phyloP scores from a whole-genome alignment of 2,329 filamentous ascomycete genomes.

The Sphaceloma murrayae region DNA sequence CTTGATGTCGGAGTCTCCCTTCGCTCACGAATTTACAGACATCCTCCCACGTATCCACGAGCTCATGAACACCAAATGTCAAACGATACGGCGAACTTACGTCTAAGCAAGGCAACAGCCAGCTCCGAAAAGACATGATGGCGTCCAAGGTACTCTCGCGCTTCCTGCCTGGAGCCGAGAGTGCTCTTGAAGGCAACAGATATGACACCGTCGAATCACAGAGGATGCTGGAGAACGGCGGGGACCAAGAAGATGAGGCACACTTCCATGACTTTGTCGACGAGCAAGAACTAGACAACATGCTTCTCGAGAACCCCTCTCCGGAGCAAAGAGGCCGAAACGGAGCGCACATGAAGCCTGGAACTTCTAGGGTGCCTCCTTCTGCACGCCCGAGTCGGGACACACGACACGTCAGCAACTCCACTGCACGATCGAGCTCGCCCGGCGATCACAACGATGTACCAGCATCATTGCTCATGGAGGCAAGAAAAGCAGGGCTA shows the following conservation, averaged over 20 bases:
- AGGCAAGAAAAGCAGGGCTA: slow-evolving; percentile 1
- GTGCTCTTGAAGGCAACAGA: slow-evolving; percentile 37
- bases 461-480: slow-evolving; percentile 13
- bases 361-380: neutral
- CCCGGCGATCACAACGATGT: slow-evolving; percentile 10
- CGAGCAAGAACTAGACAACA: slow-evolving; percentile 48
- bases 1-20: neutral
- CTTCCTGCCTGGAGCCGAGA: slow-evolving; percentile 35
- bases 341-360: slow-evolving; percentile 17
- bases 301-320: slow-evolving; percentile 41
- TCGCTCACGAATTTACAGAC: too few species aligned
- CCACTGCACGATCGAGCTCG: slow-evolving; percentile 17
- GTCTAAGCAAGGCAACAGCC: slow-evolving; percentile 4
- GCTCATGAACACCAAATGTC: too few species aligned
- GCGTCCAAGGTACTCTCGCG: slow-evolving; percentile 46
- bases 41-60: too few species aligned
- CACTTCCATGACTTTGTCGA: slow-evolving; percentile 48
- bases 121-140: slow-evolving; percentile 33
- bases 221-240: slow-evolving; percentile 41
- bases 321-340: slow-evolving; percentile 11
- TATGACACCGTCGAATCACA: slow-evolving; percentile 30
- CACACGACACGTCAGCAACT: slow-evolving; percentile 16
- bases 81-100: too few species aligned
- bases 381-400: slow-evolving; percentile 1
- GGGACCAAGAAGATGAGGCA: slow-evolving; percentile 36